Conservation (phyloP, 2,329 filamentous ascomycete genomes). For the Zymoseptoria ardabiliae region DNA sequence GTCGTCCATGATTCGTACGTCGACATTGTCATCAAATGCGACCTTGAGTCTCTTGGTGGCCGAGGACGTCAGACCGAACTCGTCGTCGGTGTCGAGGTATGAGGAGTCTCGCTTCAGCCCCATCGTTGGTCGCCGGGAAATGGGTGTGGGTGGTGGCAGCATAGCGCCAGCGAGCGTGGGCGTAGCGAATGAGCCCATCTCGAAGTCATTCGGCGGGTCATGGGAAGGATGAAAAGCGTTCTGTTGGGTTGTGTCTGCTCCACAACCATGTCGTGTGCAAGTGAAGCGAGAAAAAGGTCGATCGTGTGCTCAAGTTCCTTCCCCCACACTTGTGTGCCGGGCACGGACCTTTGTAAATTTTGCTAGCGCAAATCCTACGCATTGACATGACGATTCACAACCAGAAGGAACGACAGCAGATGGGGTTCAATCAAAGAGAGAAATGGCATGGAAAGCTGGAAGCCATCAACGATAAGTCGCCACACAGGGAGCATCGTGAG, state of each 20-base stretch:
- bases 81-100: constrained; percentile 31
- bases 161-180: constrained; percentile 21
- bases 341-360: neutral
- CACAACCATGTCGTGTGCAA: neutral
- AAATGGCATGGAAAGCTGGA: neutral
- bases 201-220: neutral
- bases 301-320: neutral
- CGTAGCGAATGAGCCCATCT: constrained; percentile 30
- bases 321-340: neutral
- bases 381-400: neutral
- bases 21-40: constrained; percentile 42
- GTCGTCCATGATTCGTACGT: constrained; percentile 40
- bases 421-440: neutral
- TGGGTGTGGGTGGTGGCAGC: constrained; percentile 27
- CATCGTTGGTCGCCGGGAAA: constrained; percentile 26
- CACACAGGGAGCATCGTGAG: neutral
- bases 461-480: neutral
- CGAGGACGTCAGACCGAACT: constrained; percentile 25
- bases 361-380: neutral
- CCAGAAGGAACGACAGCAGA: neutral
- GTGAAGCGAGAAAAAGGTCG: neutral
- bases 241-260: neutral
- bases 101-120: constrained; percentile 32
- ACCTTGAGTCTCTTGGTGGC: constrained; percentile 41
- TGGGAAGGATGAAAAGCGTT: neutral